These are phyloP conservation scores for Diplocarpon rosae DNA, from an alignment of 2,329 filamentous ascomycete species.

Conservation along the genomic window DNA sequence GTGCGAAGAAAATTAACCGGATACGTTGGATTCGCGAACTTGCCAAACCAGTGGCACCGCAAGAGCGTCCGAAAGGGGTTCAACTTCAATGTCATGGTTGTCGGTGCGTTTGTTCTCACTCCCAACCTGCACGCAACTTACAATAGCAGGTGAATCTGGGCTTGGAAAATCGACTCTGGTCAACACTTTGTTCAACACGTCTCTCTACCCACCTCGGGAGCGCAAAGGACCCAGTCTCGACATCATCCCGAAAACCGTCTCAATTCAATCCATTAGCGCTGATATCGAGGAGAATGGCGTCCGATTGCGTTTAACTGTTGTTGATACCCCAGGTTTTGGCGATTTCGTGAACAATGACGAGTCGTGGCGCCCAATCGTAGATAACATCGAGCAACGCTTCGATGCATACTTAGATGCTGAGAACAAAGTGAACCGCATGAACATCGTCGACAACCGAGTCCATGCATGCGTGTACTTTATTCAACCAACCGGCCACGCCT, in stretches of 20 bases:
- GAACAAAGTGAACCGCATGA: slow-evolving; percentile 99
- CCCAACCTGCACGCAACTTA: slow-evolving; percentile 9
- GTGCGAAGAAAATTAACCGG: slow-evolving; percentile 96
- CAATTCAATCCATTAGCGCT: slow-evolving; percentile 87
- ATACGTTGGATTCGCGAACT: slow-evolving; percentile 96
- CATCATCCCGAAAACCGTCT: slow-evolving; percentile 96
- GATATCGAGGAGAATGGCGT: slow-evolving; percentile 99
- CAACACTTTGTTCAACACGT: slow-evolving; percentile 99
- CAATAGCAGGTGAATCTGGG: slow-evolving; percentile 77
- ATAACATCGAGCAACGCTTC: slow-evolving; percentile 99
- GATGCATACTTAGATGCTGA: slow-evolving; percentile 97
- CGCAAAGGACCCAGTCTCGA: slow-evolving; percentile 94
- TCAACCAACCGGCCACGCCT: slow-evolving; percentile 92
- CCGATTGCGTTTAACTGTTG: slow-evolving; percentile 87
- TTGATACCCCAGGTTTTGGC: slow-evolving; percentile 95
- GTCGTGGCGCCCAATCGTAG: slow-evolving; percentile 96
- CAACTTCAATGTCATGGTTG: slow-evolving; percentile 99
- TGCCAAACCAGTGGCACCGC: slow-evolving; percentile 99
- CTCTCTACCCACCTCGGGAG: slow-evolving; percentile 96
- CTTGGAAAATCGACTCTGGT: slow-evolving; percentile 98
- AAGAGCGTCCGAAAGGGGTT: slow-evolving; percentile 99
- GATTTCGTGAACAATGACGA: slow-evolving; percentile 99
- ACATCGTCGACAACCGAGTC: slow-evolving; percentile 98
- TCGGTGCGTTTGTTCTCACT: slow-evolving; percentile 56
- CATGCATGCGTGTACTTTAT: slow-evolving; percentile 99